Evolutionary conservation across 306 rosid species (phyloP).

Genomic region (Heteromeles arbutifolia): DNA sequence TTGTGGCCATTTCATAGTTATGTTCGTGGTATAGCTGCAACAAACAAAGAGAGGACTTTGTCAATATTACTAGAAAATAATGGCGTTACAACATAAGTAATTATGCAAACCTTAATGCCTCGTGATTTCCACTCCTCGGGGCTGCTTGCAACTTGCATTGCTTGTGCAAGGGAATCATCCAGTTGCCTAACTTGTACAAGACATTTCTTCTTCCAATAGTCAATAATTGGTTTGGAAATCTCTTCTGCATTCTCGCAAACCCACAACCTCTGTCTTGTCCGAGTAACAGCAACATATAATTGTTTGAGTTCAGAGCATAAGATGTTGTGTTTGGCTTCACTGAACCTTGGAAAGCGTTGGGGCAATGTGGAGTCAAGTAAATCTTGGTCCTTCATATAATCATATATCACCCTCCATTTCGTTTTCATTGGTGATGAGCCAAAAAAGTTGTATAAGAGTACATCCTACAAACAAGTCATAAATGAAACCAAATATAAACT

Average conservation of each 20-base stretch:
- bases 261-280: conserved; percentile 76
- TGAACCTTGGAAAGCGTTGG: conserved; percentile 31
- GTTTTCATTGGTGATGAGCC: conserved; percentile 56
- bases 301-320: conserved; percentile 73
- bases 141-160: conserved; percentile 71
- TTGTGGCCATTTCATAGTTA: conserved; percentile 67
- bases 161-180: conserved; percentile 65
- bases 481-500: neutral
- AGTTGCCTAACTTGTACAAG: conserved; percentile 50
- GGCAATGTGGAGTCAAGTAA: conserved; percentile 30
- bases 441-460: conserved; percentile 60
- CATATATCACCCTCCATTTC: conserved; percentile 67
- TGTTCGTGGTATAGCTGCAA: conserved; percentile 52
- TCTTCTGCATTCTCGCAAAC: conserved; percentile 49
- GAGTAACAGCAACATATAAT: conserved; percentile 66
- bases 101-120: conserved; percentile 53
- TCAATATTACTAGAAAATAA: neutral
- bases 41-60: neutral
- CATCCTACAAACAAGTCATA: conserved; percentile 40
- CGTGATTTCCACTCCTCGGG: conserved; percentile 68
- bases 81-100: neutral
- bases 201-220: neutral
- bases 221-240: neutral
- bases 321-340: conserved; percentile 49
- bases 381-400: conserved; percentile 54